Conservation (phyloP, 768 basidiomycete species). For the Ramaria sp. region DNA sequence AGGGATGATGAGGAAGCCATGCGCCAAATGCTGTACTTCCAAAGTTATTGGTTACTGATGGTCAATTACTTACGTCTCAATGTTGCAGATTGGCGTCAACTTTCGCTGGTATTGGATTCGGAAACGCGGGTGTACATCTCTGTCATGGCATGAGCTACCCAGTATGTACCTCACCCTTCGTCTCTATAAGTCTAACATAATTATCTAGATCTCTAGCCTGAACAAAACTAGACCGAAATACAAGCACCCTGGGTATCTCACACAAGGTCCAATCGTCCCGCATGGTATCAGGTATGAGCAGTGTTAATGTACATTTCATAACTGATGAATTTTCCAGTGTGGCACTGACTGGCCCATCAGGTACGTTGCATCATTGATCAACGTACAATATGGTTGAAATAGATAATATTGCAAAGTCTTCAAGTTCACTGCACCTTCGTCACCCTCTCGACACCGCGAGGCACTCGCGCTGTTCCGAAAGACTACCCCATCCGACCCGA, state of each 20-base stretch:
- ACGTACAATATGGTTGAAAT: neutral
- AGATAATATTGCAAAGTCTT: constrained; percentile 45
- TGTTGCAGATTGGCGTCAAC: constrained; percentile 68
- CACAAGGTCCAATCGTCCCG: constrained; percentile 84
- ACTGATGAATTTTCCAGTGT: constrained; percentile 35
- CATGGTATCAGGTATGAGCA: constrained; percentile 65
- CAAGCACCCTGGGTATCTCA: constrained; percentile 80
- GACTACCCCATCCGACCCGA: constrained; percentile 44
- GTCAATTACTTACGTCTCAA: neutral
- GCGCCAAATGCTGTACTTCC: constrained; percentile 72
- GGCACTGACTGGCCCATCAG: constrained; percentile 81
- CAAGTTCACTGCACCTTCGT: constrained; percentile 90
- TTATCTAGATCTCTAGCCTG: constrained; percentile 74
- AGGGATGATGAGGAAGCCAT: constrained; percentile 73
- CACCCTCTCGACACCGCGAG: constrained; percentile 83
- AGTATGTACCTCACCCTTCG: constrained; percentile 24
- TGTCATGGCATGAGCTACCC: constrained; percentile 88
- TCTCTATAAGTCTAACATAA: constrained; percentile 6
- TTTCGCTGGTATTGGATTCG: constrained; percentile 92
- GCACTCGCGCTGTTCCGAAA: constrained; percentile 74
- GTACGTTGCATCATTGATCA: constrained; percentile 23
- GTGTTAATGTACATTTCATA: neutral
- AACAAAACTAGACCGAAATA: constrained; percentile 94
- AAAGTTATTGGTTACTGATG: neutral
- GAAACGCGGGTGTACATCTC: constrained; percentile 85